Conservation (phyloP, 2,329 filamentous ascomycete species). For the Ophiostoma quercus region DNA sequence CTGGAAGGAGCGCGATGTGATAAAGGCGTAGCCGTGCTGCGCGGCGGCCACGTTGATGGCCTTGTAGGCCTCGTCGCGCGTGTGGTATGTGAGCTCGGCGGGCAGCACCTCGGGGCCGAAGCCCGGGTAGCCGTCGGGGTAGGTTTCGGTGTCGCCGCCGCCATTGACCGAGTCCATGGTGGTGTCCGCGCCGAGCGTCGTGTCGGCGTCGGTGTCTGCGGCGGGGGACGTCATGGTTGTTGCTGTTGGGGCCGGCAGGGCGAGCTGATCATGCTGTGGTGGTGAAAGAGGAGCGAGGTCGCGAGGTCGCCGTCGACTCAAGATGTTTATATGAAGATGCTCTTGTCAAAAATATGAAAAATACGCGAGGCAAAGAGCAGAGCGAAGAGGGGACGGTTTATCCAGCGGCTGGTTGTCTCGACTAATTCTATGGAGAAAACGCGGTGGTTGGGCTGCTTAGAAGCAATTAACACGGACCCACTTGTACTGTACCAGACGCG, state of each 20-base stretch:
- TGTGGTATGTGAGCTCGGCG: slow-evolving; percentile 14
- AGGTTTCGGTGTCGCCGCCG: neutral
- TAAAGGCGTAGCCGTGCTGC: slow-evolving; percentile 23
- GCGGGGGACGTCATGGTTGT: slow-evolving; percentile 14
- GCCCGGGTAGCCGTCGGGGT: slow-evolving; percentile 21
- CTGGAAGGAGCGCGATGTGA: slow-evolving; percentile 23
- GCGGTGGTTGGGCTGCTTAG: slow-evolving; percentile 12
- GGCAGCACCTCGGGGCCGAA: slow-evolving; percentile 24
- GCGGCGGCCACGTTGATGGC: slow-evolving; percentile 20
- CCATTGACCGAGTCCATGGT: neutral
- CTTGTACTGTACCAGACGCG: neutral
- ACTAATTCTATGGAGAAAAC: slow-evolving; percentile 11
- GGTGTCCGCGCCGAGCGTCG: slow-evolving; percentile 6
- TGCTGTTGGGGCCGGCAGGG: neutral
- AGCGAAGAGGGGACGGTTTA: neutral
- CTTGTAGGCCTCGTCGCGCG: slow-evolving; percentile 24
- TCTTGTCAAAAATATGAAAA: no score
- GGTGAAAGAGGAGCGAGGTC: neutral
- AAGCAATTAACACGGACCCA: neutral
- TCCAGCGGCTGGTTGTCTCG: slow-evolving; percentile 1
- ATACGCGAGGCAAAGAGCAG: neutral
- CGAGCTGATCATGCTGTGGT: slow-evolving; percentile 4
- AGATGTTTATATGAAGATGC: neutral
- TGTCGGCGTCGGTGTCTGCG: slow-evolving; percentile 4
- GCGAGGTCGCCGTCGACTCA: neutral